These are phyloP conservation scores for Solanum bulbocastanum DNA, from an alignment of 257 asterid species.

Conservation along the genomic window DNA sequence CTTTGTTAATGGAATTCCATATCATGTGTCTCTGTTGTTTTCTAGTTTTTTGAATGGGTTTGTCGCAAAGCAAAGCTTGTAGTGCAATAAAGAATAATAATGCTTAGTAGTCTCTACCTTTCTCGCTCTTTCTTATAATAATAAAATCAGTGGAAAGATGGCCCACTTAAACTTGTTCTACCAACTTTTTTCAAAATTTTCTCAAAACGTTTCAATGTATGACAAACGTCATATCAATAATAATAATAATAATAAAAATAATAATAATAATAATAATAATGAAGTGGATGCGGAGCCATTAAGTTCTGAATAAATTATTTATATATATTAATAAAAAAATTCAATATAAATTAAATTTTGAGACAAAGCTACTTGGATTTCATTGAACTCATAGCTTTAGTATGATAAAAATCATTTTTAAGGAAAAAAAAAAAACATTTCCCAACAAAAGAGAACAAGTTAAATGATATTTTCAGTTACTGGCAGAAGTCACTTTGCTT, in stretches of 20 bases:
- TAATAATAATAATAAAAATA: background rate
- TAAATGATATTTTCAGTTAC: no score
- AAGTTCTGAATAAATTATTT: background rate
- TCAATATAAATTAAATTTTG: background rate
- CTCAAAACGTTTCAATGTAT: background rate
- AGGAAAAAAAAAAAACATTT: background rate
- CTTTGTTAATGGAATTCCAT: background rate
- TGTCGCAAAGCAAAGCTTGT: background rate
- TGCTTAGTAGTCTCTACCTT: background rate
- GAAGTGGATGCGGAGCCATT: background rate
- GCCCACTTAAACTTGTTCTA: background rate
- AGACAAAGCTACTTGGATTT: background rate
- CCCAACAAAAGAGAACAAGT: background rate
- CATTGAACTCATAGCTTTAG: background rate
- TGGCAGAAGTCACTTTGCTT: background rate
- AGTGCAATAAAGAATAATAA: background rate
- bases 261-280: background rate
- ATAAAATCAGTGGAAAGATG: background rate
- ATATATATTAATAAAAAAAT: no score
- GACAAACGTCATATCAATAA: background rate
- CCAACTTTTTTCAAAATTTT: background rate
- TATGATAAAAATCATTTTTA: background rate
- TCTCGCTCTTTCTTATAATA: background rate
- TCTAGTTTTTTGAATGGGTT: background rate
- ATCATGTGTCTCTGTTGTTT: background rate